Evolutionary conservation across 352 stramenopile species (phyloP), one percentile per base, ranked within the genome.

Genomic region (Saprolegnia parasitica): DNA sequence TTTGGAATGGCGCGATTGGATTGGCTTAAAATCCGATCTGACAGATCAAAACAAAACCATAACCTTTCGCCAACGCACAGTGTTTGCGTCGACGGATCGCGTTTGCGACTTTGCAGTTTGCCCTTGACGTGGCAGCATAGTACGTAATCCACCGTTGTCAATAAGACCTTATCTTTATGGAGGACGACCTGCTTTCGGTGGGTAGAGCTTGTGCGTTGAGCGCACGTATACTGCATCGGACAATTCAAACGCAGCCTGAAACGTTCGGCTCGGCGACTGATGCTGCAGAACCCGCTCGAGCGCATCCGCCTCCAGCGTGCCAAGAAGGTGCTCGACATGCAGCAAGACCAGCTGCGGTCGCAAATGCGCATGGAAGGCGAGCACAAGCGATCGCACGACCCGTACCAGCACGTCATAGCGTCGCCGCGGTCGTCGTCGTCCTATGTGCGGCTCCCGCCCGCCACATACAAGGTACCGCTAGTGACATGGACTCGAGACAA

Each of bases 361-460:
- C 79, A 89, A 29, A 86, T 87, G 64, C 80, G 82, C 8, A 72
- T 74, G 0, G 81, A 92, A 40, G 76, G 79, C 55, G 79, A 88
- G 26, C 77, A 81, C 8, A 72, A 58, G 23, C 70, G 67, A 9
- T 66, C 50, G 21, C 32, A 76, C 3, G 67, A 70, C 10, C 65
- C 46, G 71, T 73, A 35, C 73, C 74, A 16, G 72, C 81, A 56
- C 78, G 88, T 72, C 72, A 67, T n/a, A 68, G 77, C 23, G 79
- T 87, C 63, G 65, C 74, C 64, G 76, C 71, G 46, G 78, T 89
- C 46, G 74, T 76, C 20, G 73, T 85, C 67, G 13, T 74, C 87
- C 52, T 93, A 83, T 82, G 80, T 73, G 61, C 68, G 72, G n/a
- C 68, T 77, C 0, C 46, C 65, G 37, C 62, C 77, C 35, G 74